Evolutionary conservation across 2,329 filamentous ascomycete species (phyloP), one percentile per base, ranked within the genome.

Genomic region (Microdochium trichocladiopsis): DNA sequence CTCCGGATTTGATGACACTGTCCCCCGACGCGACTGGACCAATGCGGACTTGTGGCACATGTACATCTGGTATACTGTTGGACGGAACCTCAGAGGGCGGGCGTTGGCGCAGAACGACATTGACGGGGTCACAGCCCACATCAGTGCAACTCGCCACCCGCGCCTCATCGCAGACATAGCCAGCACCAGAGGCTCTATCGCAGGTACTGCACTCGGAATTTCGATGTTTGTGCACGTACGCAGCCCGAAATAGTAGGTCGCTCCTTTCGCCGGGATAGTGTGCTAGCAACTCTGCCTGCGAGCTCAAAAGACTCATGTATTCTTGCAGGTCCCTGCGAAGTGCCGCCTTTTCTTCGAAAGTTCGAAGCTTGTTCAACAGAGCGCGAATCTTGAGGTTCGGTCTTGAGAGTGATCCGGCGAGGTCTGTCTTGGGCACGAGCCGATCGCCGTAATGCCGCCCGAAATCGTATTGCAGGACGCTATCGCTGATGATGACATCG

Each of bases 401-500:
- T 16, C 21, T 45, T n/a, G 6, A 6, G 4, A 24, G 22, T 11
- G n/a, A 5, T 5, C n/a, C 6, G 6, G n/a, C 6, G 8, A 21
- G 54, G 48, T 61, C 59, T 36, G 50, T 22, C 14, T 55, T 47
- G n/a, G 53, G 14, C 4, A n/a, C 4, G 11, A 53, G 6, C 1
- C 47, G 37, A 5, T 56, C 31, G 9, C 33, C n/a, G 11, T 45
- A 12, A 4, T 23, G 45, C 28, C 55, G 57, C 3, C 53, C 53
- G 16, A 56, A n/a, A 47, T 59, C 56, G 47, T 53, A 52, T 25
- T 57, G 52, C n/a, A 56, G 33, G 3, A 59, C 8, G 24, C 37
- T 43, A 2, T 51, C 24, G 51, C 59, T 57, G 9, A 64, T 57
- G 1, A 61, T 59, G 14, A 63, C 51, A 49, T 64, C 60, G 2